A percentile compares a stretch with the other conserved stretches of the same genome.
Evolutionary conservation across 441 rosid species (phyloP).

Genomic region (Biscutella laevigata): DNA sequence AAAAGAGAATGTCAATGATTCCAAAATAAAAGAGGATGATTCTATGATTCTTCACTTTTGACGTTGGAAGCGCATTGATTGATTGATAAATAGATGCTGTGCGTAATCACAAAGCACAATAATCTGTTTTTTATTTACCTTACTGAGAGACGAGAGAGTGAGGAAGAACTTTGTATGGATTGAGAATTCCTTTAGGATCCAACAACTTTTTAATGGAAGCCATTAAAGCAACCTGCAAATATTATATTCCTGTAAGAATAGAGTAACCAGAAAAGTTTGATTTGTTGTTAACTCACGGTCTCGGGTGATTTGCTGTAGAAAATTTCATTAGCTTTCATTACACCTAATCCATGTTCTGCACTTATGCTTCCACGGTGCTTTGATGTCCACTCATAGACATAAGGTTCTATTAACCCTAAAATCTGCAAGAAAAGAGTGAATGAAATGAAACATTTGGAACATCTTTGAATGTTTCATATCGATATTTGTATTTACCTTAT

Average conservation of each 20-base stretch:
- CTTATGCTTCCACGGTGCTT: slow-evolving; percentile 85
- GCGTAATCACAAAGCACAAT: slow-evolving; percentile 25
- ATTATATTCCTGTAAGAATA: not conserved
- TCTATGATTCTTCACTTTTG: slow-evolving; percentile 25
- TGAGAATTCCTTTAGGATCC: slow-evolving; percentile 76
- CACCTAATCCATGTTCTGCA: slow-evolving; percentile 90
- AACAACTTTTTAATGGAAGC: slow-evolving; percentile 61
- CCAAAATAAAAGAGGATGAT: slow-evolving; percentile 23
- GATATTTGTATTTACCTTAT: slow-evolving; percentile 32
- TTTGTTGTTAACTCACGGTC: slow-evolving; percentile 40
- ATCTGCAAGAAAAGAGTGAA: slow-evolving; percentile 38
- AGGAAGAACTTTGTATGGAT: slow-evolving; percentile 83
- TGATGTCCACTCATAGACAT: slow-evolving; percentile 89
- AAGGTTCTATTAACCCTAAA: slow-evolving; percentile 73
- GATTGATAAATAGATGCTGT: slow-evolving; percentile 22
- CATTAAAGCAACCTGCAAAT: slow-evolving; percentile 61
- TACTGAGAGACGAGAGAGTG: slow-evolving; percentile 29
- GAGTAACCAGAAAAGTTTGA: not conserved
- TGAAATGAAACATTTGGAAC: not conserved
- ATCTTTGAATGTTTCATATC: not conserved
- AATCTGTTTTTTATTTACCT: slow-evolving; percentile 31
- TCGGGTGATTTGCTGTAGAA: slow-evolving; percentile 68
- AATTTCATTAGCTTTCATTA: slow-evolving; percentile 84
- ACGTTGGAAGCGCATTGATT: slow-evolving; percentile 18
- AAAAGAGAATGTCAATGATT: slow-evolving; percentile 26